Evolutionary conservation across 805 yeast genomes (phyloP), one percentile per base, ranked within the genome.

Genomic region (Naumovozyma baii): DNA sequence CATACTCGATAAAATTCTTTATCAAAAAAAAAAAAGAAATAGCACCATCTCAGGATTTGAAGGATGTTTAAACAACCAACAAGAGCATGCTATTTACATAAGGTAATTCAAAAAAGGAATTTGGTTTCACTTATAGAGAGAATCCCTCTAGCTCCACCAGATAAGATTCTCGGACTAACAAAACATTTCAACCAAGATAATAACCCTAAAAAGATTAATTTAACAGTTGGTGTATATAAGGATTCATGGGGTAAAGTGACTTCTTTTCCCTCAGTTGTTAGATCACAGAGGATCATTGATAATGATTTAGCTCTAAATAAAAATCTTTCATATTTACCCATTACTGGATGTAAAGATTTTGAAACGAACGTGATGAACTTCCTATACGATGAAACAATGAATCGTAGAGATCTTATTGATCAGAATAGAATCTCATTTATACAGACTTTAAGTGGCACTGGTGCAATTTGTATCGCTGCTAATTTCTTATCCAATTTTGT

Each of bases 361-460:
- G 80, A 80, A 54, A 62, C 65, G 33, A 70, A 74, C 29, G 92
- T 92, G 33, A 73, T 78, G 52, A 65, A 73, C 52, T 78, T 86
- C 54, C 70, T 90, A 34, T 86, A 78, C 66, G 78, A 82, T 47
- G 77, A 79, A 49, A 80, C 76, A 47, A 25, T 17, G 2, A 8
- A 29, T 29, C 47, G 54, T 33, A 57, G 67, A 37, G 63, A 70
- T 45, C 72, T 81, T 41, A 61, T 83, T 34, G 63, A 65, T 12
- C 77, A 76, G 35, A 73, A 73, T 43, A 70, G 92, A 47, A 72
- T 92, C 32, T 83, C 86, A 42, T 77, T 90, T 41, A 72, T 87
- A 14, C 98, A 90, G 66, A 83, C 96, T 42, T 72, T 90, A 46
- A 81, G 94, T 36, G 98, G 98, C 39, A 90, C 98, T 18, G 98